Conservation (phyloP, 129 eudicot genomes). For the Pseudognaphalium luteoalbum region DNA sequence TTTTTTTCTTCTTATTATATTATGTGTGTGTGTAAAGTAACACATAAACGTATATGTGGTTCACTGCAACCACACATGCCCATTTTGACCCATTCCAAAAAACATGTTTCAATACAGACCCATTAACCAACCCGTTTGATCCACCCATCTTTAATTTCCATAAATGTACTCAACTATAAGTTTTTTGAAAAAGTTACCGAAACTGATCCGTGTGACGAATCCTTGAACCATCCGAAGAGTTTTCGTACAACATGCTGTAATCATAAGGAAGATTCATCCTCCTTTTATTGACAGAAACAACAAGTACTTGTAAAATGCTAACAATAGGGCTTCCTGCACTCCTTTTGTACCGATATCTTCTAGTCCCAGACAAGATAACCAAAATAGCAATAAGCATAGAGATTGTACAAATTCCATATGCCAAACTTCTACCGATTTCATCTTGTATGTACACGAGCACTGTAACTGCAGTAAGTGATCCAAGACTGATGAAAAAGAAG, state of each 20-base stretch:
- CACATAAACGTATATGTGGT: background rate
- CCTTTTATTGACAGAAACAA: slow-evolving; percentile 60
- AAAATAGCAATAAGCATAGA: slow-evolving; percentile 67
- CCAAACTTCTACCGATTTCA: slow-evolving; percentile 72
- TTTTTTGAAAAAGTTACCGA: slow-evolving; percentile 31
- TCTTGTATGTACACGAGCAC: slow-evolving; percentile 86
- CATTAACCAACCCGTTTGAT: background rate
- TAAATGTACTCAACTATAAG: background rate
- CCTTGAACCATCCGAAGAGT: slow-evolving; percentile 51
- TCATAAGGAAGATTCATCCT: slow-evolving; percentile 59
- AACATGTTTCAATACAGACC: background rate
- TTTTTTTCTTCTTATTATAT: no score
- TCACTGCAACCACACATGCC: background rate
- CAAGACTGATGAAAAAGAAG: slow-evolving; percentile 85
- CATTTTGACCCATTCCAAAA: background rate
- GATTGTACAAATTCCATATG: slow-evolving; percentile 66
- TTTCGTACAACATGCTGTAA: slow-evolving; percentile 53
- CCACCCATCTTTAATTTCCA: background rate
- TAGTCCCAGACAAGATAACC: slow-evolving; percentile 70
- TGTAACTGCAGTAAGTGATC: slow-evolving; percentile 73
- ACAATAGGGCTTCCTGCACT: slow-evolving; percentile 83
- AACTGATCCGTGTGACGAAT: slow-evolving; percentile 81
- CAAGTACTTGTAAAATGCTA: slow-evolving; percentile 66
- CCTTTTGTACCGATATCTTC: slow-evolving; percentile 72
- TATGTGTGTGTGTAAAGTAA: background rate